Conservation (phyloP, 169 alveolate species). For the Cryptosporidium bovis region DNA sequence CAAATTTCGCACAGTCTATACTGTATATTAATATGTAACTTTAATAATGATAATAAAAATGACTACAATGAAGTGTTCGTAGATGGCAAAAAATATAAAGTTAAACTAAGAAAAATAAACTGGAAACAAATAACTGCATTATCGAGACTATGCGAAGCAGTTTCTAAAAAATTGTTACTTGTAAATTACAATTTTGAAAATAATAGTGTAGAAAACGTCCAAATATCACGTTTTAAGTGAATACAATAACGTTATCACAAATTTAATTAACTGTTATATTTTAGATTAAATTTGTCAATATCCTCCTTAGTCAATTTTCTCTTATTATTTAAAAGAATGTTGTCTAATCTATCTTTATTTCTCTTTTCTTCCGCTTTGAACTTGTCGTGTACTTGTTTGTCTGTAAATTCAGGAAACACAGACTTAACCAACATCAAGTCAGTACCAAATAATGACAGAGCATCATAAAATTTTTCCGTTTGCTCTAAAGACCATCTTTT, state of each 20-base stretch:
- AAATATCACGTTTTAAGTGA: conserved; percentile 26
- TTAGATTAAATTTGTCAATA: conserved; percentile 29
- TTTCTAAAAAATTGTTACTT: conserved; percentile 21
- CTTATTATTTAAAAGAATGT: conserved; percentile 39
- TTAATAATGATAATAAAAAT: background rate
- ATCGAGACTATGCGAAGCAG: conserved; percentile 45
- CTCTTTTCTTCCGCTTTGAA: conserved; percentile 77
- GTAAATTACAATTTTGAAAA: conserved; percentile 2
- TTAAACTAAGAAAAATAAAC: conserved; percentile 12
- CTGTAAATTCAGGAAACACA: conserved; percentile 78
- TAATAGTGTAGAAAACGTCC: background rate
- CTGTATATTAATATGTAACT: conserved; percentile 38
- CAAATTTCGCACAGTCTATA: conserved; percentile 14
- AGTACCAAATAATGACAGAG: conserved; percentile 77
- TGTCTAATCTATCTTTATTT: conserved; percentile 51
- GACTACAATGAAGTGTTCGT: conserved; percentile 8
- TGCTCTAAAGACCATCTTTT: conserved; percentile 79
- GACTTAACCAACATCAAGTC: conserved; percentile 77
- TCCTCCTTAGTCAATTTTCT: conserved; percentile 61
- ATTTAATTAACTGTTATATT: conserved; percentile 8
- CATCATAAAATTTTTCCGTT: conserved; percentile 77
- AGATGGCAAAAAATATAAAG: conserved; percentile 4
- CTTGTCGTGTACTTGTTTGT: conserved; percentile 76
- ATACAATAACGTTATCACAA: background rate
- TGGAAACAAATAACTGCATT: conserved; percentile 22